Conservation (phyloP, 2,329 filamentous ascomycete genomes). For the Domatiomyces catenatus region DNA sequence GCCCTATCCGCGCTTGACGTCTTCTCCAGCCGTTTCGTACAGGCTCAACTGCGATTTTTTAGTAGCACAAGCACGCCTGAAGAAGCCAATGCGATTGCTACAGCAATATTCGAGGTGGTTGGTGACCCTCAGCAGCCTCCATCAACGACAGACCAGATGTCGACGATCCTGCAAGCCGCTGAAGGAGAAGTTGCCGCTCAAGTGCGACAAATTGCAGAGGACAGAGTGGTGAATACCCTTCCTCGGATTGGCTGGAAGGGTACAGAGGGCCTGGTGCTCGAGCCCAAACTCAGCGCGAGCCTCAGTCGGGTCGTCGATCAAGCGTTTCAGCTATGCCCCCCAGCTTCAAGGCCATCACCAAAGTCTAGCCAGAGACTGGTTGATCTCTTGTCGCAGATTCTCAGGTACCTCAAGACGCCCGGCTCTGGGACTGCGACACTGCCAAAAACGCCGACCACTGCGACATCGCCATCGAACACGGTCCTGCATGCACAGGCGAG, state of each 20-base stretch:
- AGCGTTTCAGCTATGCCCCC: conserved; percentile 10
- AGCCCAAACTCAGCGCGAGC: conserved; percentile 2
- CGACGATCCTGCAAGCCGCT: conserved; percentile 5
- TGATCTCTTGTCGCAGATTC: conserved; percentile 11
- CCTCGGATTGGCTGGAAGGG: background rate
- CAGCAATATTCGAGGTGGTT: background rate
- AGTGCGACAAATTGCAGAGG: conserved; percentile 28
- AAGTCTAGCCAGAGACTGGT: conserved; percentile 10
- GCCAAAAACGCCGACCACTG: background rate
- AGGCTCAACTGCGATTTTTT: conserved; percentile 2
- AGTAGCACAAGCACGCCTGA: background rate
- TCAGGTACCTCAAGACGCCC: conserved; percentile 6
- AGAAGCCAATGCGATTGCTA: background rate
- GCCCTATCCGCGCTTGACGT: conserved; percentile 19
- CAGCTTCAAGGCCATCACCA: conserved; percentile 5
- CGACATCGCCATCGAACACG: conserved; percentile 1
- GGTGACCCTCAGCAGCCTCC: background rate
- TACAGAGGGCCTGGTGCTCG: conserved; percentile 3
- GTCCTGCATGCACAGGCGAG: background rate
- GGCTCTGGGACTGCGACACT: background rate
- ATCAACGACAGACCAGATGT: background rate
- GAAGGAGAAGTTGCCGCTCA: conserved; percentile 15
- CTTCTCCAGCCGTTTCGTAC: conserved; percentile 11
- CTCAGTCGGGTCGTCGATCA: conserved; percentile 3
- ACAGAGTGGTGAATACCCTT: conserved; percentile 23